These are phyloP conservation scores for Colletotrichum somersetense DNA, from an alignment of 2,329 filamentous ascomycete genomes.

Conservation along the genomic window DNA sequence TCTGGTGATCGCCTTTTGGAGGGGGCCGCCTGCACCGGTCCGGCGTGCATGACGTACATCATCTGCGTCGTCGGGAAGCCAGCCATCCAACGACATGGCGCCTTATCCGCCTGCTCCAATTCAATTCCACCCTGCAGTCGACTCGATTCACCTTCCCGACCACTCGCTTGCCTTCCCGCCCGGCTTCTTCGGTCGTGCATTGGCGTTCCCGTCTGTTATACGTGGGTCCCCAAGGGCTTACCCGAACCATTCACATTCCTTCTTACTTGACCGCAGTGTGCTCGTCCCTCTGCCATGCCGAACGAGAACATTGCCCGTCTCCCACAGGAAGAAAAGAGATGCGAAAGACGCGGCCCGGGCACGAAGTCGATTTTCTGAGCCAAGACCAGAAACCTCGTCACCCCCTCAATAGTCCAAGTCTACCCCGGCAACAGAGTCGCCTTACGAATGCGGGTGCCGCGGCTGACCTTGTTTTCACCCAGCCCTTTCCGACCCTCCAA, in stretches of 20 bases:
- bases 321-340: not conserved
- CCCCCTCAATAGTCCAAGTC: not conserved
- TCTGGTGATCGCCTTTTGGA: slow-evolving; percentile 41
- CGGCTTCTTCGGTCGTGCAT: slow-evolving; percentile 37
- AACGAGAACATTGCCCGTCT: not conserved
- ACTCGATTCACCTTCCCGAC: slow-evolving; percentile 3
- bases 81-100: slow-evolving; percentile 9
- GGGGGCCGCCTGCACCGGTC: slow-evolving; percentile 31
- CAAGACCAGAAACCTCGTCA: slow-evolving; percentile 5
- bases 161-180: slow-evolving; percentile 41
- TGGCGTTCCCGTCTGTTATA: slow-evolving; percentile 35
- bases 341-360: not conserved
- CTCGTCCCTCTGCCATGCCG: not conserved
- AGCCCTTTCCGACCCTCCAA: slow-evolving; percentile 38
- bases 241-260: slow-evolving; percentile 37
- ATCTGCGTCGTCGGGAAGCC: slow-evolving; percentile 41
- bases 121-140: not conserved
- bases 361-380: not conserved
- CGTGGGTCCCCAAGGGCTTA: slow-evolving; percentile 34
- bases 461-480: slow-evolving; percentile 24
- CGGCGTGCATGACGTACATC: slow-evolving; percentile 41
- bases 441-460: slow-evolving; percentile 35
- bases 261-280: not conserved
- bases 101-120: slow-evolving; percentile 32
- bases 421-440: slow-evolving; percentile 10